Evolutionary conservation across 495 filamentous ascomycete genomes (phyloP).

Genomic region (Collariella sp.): DNA sequence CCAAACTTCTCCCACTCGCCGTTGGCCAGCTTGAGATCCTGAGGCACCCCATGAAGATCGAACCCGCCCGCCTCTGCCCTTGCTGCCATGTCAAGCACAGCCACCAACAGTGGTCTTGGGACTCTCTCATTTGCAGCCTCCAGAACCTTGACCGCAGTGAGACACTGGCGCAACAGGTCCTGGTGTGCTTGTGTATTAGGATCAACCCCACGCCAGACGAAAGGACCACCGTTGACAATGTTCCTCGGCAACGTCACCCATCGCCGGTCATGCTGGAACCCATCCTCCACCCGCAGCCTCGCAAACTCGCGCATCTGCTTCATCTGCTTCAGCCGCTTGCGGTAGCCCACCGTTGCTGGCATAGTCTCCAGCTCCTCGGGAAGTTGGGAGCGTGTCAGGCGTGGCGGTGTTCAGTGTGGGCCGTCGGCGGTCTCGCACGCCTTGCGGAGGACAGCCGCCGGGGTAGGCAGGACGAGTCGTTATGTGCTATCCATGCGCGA

Average conservation of each 20-base stretch:
- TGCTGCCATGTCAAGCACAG: not conserved
- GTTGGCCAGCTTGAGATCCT: not conserved
- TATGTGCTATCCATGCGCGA: constrained; percentile 24
- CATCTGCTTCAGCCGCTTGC: not conserved
- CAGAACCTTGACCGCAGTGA: constrained; percentile 8
- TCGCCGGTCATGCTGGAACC: not conserved
- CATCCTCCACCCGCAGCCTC: not conserved
- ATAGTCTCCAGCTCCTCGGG: constrained; percentile 16
- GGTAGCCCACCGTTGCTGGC: constrained; percentile 8
- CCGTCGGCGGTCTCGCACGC: not conserved
- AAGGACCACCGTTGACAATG: constrained; percentile 11
- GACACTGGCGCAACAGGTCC: constrained; percentile 10
- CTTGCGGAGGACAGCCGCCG: constrained; percentile 1
- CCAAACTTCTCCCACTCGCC: constrained; percentile 8
- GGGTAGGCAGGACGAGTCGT: constrained; percentile 24
- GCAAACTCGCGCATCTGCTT: constrained; percentile 1
- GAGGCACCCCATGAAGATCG: not conserved
- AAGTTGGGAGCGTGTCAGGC: not conserved
- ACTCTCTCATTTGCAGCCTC: not conserved
- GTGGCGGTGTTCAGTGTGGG: constrained; percentile 12
- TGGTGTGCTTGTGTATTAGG: not conserved
- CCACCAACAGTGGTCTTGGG: constrained; percentile 6
- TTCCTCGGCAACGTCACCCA: constrained; percentile 14
- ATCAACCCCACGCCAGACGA: constrained; percentile 12
- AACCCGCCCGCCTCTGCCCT: not conserved